These are phyloP conservation scores for Torrubiella hemipterigena DNA, from an alignment of 2,329 filamentous ascomycete genomes.

Conservation along the genomic window DNA sequence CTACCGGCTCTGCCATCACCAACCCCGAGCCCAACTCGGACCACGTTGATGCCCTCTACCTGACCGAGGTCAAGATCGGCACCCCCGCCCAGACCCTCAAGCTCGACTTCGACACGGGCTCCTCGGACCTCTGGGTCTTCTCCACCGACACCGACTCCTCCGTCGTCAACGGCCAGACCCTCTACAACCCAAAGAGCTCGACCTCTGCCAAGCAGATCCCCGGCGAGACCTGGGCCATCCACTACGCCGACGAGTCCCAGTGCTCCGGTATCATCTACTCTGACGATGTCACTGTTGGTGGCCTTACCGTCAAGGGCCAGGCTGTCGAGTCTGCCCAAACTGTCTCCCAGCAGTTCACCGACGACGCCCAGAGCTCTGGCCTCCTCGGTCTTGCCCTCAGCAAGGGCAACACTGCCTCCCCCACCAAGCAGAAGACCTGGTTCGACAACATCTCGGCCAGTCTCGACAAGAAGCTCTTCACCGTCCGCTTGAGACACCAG, in stretches of 20 bases:
- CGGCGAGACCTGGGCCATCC: constrained; percentile 28
- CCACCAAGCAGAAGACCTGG: constrained; percentile 29
- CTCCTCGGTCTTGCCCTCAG: constrained; percentile 32
- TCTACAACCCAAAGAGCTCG: constrained; percentile 26
- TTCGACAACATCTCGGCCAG: constrained; percentile 18
- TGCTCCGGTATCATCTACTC: constrained; percentile 30
- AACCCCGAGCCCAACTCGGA: constrained; percentile 1
- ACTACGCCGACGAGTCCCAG: constrained; percentile 29
- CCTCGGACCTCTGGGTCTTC: constrained; percentile 33
- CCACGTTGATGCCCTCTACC: constrained; percentile 4
- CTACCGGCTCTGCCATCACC: constrained; percentile 1
- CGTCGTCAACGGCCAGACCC: constrained; percentile 24
- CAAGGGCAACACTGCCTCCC: constrained; percentile 27
- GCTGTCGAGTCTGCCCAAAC: constrained; percentile 30
- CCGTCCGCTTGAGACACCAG: constrained; percentile 50
- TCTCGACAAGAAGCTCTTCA: constrained; percentile 40
- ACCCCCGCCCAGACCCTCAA: constrained; percentile 25
- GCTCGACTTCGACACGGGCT: constrained; percentile 30
- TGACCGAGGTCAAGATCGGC: constrained; percentile 18
- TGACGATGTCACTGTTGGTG: constrained; percentile 29
- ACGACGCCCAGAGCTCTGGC: constrained; percentile 28
- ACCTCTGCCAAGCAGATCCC: constrained; percentile 22
- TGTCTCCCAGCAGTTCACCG: constrained; percentile 27
- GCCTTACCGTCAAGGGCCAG: constrained; percentile 25
- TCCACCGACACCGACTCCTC: constrained; percentile 26